phyloP scores from a whole-genome alignment of 2,329 filamentous ascomycete genomes.

The Tolypocladium cylindrosporum region DNA sequence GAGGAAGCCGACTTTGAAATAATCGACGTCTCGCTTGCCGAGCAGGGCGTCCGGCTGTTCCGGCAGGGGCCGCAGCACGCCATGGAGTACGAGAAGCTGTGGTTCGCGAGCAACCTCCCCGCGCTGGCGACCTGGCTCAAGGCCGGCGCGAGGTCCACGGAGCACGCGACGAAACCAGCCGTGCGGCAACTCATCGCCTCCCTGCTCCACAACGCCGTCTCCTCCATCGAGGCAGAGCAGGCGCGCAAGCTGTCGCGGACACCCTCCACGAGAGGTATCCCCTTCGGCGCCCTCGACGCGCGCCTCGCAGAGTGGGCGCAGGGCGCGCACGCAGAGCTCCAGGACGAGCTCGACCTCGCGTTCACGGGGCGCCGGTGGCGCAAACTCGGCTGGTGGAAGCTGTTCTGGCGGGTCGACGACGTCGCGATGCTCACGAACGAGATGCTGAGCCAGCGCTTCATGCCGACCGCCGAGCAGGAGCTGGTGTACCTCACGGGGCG shows the following conservation, averaged over 20 bases:
- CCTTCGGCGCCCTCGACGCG: constrained; percentile 37
- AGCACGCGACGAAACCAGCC: constrained; percentile 49
- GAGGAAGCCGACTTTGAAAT: constrained; percentile 35
- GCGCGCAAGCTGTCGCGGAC: constrained; percentile 22
- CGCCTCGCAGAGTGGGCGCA: constrained; percentile 67
- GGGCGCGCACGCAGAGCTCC: constrained; percentile 71
- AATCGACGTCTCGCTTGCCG: constrained; percentile 55
- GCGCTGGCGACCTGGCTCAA: constrained; percentile 57
- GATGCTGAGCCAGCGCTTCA: constrained; percentile 66
- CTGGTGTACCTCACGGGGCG: constrained; percentile 77
- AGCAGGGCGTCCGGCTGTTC: constrained; percentile 54
- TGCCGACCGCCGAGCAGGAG: constrained; percentile 67
- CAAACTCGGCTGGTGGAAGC: constrained; percentile 83
- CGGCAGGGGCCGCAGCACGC: constrained; percentile 61
- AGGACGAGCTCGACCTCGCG: constrained; percentile 66
- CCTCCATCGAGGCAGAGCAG: constrained; percentile 41
- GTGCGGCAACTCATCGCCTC: constrained; percentile 59
- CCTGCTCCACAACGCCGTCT: constrained; percentile 45
- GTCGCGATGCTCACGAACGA: constrained; percentile 75
- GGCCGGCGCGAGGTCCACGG: constrained; percentile 28
- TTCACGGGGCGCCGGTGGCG: constrained; percentile 71
- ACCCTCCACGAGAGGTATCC: constrained; percentile 22
- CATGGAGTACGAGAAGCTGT: constrained; percentile 61
- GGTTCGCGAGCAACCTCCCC: constrained; percentile 63
- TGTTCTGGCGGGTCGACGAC: constrained; percentile 92